These are phyloP conservation scores for Apophysomyces trapeziformis DNA, from an alignment of 371 early-diverging fungal species.

Conservation along the genomic window DNA sequence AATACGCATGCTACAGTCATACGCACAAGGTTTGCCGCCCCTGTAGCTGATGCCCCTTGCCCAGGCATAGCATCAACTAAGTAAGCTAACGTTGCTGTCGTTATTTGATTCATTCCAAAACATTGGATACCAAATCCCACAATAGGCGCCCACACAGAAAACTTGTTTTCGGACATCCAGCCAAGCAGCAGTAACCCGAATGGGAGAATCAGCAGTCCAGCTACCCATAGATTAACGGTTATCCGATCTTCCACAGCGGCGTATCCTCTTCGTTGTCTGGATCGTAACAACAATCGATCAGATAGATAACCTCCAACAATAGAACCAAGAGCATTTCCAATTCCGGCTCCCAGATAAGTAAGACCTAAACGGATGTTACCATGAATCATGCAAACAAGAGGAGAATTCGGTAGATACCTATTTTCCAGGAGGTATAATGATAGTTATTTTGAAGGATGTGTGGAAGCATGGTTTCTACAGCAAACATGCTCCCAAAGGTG, in stretches of 20 bases:
- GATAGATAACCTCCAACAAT: conserved; percentile 24
- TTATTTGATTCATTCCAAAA: conserved; percentile 29
- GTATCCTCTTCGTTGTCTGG: conserved; percentile 24
- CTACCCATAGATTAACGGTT: conserved; percentile 34
- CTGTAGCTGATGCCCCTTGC: conserved; percentile 49
- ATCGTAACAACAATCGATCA: conserved; percentile 28
- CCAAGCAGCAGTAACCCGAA: conserved; percentile 51
- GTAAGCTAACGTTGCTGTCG: conserved; percentile 44
- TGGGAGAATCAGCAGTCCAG: conserved; percentile 45
- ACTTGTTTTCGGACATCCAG: conserved; percentile 43
- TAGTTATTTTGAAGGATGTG: conserved; percentile 32
- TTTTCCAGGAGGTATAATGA: conserved; percentile 44
- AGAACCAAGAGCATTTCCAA: conserved; percentile 47
- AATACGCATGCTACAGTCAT: conserved; percentile 47
- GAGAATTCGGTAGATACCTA: conserved; percentile 16
- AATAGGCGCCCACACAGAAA: conserved; percentile 44
- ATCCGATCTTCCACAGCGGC: conserved; percentile 31
- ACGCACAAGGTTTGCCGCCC: conserved; percentile 46
- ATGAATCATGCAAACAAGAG: neutral
- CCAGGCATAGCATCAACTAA: conserved; percentile 51
- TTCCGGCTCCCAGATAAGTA: conserved; percentile 51
- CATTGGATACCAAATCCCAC: conserved; percentile 43
- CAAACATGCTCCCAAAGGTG: conserved; percentile 57
- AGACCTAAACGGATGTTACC: conserved; percentile 12
- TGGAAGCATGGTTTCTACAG: conserved; percentile 49